A percentile compares a stretch with the other conserved stretches of the same genome.
These are phyloP conservation scores for Simplicillium aogashimaense DNA, from an alignment of 2,329 filamentous ascomycete species.

Conservation along the genomic window DNA sequence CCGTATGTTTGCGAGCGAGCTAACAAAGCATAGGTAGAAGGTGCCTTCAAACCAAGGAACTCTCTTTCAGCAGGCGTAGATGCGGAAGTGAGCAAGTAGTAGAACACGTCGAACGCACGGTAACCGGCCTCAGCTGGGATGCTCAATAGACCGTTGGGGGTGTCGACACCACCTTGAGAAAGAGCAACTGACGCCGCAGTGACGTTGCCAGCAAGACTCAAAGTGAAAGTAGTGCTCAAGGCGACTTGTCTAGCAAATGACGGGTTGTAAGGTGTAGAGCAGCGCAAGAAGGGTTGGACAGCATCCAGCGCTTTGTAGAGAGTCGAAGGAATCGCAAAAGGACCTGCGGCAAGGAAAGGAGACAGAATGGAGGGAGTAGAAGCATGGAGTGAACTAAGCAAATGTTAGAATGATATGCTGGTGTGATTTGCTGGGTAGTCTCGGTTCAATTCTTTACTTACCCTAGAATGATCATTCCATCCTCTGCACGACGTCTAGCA, in stretches of 20 bases:
- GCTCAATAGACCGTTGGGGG: constrained; percentile 65
- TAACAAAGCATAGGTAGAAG: constrained; percentile 69
- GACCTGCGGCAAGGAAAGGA: constrained; percentile 73
- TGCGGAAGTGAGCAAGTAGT: constrained; percentile 87
- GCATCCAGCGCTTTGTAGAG: constrained; percentile 73
- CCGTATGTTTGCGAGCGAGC: constrained; percentile 76
- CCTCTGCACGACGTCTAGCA: constrained; percentile 84
- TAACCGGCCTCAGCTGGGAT: constrained; percentile 73
- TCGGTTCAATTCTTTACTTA: constrained; percentile 31
- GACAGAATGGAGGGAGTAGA: constrained; percentile 77
- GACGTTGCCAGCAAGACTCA: constrained; percentile 72
- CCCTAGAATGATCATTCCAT: constrained; percentile 87
- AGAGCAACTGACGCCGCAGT: constrained; percentile 67
- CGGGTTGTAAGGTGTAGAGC: constrained; percentile 84
- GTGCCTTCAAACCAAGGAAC: constrained; percentile 69
- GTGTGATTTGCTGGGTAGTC: not conserved
- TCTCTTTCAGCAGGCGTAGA: constrained; percentile 84
- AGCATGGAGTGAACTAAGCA: constrained; percentile 68
- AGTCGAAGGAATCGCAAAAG: constrained; percentile 64
- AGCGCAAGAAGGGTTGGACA: constrained; percentile 76
- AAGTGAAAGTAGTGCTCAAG: constrained; percentile 69
- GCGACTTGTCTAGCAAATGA: constrained; percentile 71
- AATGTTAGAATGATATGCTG: constrained; percentile 8
- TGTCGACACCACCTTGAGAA: constrained; percentile 83
- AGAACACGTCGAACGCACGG: constrained; percentile 94